Evolutionary conservation across 768 basidiomycete genomes (phyloP).

Genomic region (Panaeolus cyanescens): DNA sequence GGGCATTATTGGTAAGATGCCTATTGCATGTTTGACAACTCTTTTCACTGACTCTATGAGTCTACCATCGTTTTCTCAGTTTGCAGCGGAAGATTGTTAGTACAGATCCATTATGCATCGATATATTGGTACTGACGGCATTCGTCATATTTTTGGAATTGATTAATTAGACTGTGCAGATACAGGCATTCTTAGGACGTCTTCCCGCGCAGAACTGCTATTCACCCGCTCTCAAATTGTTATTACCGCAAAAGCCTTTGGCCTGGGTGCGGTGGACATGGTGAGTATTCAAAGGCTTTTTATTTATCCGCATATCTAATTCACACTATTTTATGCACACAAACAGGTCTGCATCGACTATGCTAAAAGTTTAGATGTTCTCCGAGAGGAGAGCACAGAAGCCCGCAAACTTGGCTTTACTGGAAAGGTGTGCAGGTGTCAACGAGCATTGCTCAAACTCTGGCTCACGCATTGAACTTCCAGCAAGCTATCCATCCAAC

Average conservation of each 20-base stretch:
- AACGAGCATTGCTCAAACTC: neutral
- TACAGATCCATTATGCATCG: neutral
- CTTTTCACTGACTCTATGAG: too few species aligned
- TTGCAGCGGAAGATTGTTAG: constrained; percentile 93
- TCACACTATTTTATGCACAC: neutral
- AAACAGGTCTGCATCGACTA: constrained; percentile 85
- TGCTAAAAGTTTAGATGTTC: constrained; percentile 58
- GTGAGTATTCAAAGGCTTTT: constrained; percentile 40
- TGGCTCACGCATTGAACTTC: neutral
- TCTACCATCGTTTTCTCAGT: too few species aligned
- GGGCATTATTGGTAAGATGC: constrained; percentile 62
- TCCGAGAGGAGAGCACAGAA: constrained; percentile 77
- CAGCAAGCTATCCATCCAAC: constrained; percentile 95
- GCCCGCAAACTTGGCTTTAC: constrained; percentile 84
- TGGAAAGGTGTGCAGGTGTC: constrained; percentile 80
- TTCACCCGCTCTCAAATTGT: constrained; percentile 85
- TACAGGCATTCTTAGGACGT: constrained; percentile 77
- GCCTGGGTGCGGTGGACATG: constrained; percentile 89
- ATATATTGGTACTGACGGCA: neutral
- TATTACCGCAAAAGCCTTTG: constrained; percentile 80
- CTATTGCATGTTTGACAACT: constrained; percentile 7
- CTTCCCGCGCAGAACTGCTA: constrained; percentile 74
- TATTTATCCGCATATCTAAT: neutral
- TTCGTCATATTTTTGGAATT: neutral
- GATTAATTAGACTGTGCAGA: constrained; percentile 77